These are phyloP conservation scores for Leccinum aurantiacum DNA, from an alignment of 768 basidiomycete species.

Conservation along the genomic window DNA sequence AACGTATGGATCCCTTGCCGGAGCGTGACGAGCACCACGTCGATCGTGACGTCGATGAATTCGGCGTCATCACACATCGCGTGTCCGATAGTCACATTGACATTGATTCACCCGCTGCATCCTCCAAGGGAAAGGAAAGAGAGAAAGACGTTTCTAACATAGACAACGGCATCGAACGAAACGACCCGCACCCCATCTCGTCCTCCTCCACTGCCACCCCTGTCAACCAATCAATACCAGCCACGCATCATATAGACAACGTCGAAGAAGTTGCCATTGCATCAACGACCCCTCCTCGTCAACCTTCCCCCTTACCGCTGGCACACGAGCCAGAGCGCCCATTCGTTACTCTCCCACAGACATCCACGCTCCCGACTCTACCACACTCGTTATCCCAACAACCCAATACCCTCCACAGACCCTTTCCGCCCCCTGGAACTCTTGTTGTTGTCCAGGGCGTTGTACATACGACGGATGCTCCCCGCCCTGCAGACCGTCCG, in stretches of 20 bases:
- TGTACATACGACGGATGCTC: constrained; percentile 72
- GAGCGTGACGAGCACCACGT: constrained; percentile 30
- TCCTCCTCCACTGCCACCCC: constrained; percentile 22
- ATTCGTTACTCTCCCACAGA: constrained; percentile 14
- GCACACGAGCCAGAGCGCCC: constrained; percentile 13
- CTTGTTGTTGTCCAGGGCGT: constrained; percentile 83
- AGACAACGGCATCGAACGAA: constrained; percentile 6
- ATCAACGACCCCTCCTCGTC: constrained; percentile 16
- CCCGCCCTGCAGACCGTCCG: constrained; percentile 35
- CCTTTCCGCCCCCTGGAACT: constrained; percentile 73
- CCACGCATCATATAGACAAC: constrained; percentile 8
- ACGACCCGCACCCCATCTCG: constrained; percentile 4
- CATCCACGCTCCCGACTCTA: constrained; percentile 16
- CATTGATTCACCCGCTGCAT: constrained; percentile 23
- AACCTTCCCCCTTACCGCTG: constrained; percentile 12
- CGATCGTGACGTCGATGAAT: constrained; percentile 32
- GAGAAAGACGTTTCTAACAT: constrained; percentile 20
- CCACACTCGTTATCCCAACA: constrained; percentile 26
- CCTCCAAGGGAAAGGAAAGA: constrained; percentile 40
- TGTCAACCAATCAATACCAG: constrained; percentile 3
- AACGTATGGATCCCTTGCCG: constrained; percentile 13
- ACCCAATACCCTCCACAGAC: constrained; percentile 30
- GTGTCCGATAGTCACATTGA: constrained; percentile 30
- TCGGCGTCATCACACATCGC: constrained; percentile 26
- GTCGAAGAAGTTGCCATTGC: constrained; percentile 26